Percentiles rank a stretch among this genome's conserved stretches.
Conservation (phyloP, 495 filamentous ascomycete species). For the Trichoderma asperelloides region DNA sequence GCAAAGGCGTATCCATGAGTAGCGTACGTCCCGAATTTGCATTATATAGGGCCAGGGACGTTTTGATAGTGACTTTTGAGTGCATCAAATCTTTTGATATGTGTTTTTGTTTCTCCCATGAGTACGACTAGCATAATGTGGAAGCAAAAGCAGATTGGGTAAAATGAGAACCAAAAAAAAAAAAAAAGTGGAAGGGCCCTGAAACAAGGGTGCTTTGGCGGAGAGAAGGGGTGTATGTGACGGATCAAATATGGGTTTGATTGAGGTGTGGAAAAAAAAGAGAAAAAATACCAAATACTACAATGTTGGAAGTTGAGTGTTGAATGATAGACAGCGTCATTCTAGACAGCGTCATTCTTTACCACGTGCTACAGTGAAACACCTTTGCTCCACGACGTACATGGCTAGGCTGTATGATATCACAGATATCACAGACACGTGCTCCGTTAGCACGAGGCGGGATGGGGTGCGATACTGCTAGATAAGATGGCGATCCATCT, state of each 20-base stretch:
- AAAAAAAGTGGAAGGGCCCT: not conserved
- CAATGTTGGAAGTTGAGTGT: not conserved
- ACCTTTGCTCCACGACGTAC: not conserved
- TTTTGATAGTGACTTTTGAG: not conserved
- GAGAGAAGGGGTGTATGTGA: not conserved
- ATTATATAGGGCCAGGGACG: not conserved
- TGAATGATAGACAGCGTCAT: not conserved
- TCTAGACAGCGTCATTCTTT: not conserved
- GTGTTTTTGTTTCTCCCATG: not conserved
- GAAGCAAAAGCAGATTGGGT: constrained; percentile 1
- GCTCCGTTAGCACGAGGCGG: not conserved
- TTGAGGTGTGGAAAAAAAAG: not conserved
- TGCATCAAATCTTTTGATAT: not conserved
- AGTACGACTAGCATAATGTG: not conserved
- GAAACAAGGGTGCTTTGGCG: not conserved
- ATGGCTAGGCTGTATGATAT: not conserved
- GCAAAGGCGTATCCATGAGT: not conserved
- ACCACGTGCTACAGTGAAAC: not conserved
- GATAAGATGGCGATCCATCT: constrained; percentile 2
- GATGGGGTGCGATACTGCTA: not conserved
- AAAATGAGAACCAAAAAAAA: not conserved
- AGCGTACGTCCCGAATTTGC: not conserved
- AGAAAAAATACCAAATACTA: not conserved
- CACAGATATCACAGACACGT: not conserved
- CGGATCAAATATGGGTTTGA: not conserved